Base-by-base conservation (phyloP, 148 eudicot species). In the Rhododendron ovatum region DNA sequence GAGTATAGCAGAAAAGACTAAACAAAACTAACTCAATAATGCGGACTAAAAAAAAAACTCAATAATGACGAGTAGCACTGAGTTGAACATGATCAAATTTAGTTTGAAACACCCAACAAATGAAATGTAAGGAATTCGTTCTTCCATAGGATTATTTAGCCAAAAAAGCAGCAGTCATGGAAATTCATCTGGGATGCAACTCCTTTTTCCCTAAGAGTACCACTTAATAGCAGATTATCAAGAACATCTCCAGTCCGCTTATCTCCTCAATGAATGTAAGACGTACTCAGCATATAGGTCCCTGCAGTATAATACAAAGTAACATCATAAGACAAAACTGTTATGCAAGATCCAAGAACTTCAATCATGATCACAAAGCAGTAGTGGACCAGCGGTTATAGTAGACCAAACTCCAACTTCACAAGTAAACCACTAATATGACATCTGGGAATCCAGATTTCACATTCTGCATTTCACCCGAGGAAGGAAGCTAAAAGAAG, bases 231-330 rank as follows among this genome's bases (percentile, higher is more conserved):
- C 28, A 50, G 45, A 82, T 51, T 28, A 53, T 53, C 33, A 57
- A 75, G 61, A 75, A 73, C 63, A 51, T 15, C 13, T 17, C 17
- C 45, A 1, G 17, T 80, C 45, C 53, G n/a, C 83, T 87, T 88
- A 93, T 88, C 90, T 87, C 90, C 93, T 92, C 91, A 93, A 77
- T 22, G 92, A 87, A 82, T 91, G 92, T 80, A 93, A 75, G 22
- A 91, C 90, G 90, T 93, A 93, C 86, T 93, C 95, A 13, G 92
- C 94, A 81, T 93, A 93, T 22, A 93, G 93, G 63, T 93, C 95
- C 92, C 95, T 93, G 90, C 85, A 88, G 24, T 33, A 75, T 22
- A 0, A 83, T 10, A 7, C 53, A 53, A 53, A 33, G 53, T 45
- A 80, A 50, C 9, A 80, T 80, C 37, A 33, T 37, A 50, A 80